A percentile compares a stretch with the other conserved stretches of the same genome.
Conservation (phyloP, 371 early-diverging fungal species). For the Cokeromyces recurvatus region DNA sequence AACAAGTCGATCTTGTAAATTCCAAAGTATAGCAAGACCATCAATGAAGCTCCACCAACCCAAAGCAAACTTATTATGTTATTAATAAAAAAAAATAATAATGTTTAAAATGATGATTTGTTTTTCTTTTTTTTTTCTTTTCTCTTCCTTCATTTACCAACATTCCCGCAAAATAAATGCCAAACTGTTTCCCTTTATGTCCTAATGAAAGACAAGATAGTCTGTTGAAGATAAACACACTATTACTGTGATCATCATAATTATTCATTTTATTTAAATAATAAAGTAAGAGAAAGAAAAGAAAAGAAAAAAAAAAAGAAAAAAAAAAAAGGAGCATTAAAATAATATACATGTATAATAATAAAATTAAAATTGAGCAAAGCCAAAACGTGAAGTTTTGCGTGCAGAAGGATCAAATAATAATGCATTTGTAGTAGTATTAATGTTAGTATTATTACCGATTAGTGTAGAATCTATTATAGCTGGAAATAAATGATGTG, state of each 20-base stretch:
- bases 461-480: too few species aligned
- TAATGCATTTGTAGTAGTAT: not conserved
- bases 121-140: not conserved
- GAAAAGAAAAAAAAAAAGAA: too few species aligned
- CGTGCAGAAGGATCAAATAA: constrained; percentile 4
- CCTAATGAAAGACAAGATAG: constrained; percentile 27
- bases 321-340: too few species aligned
- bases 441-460: too few species aligned
- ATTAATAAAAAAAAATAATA: too few species aligned
- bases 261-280: too few species aligned
- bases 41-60: constrained; percentile 85
- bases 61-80: constrained; percentile 75
- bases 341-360: too few species aligned
- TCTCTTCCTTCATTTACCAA: constrained; percentile 37
- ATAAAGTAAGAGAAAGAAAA: too few species aligned
- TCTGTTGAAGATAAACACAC: constrained; percentile 24
- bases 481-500: constrained; percentile 18
- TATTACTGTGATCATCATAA: constrained; percentile 1
- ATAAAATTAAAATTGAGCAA: not conserved
- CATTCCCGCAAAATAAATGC: constrained; percentile 48
- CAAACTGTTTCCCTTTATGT: constrained; percentile 35
- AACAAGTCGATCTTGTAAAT: constrained; percentile 24
- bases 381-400: not conserved
- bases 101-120: not conserved
- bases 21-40: constrained; percentile 40